These are phyloP conservation scores for Lasiosphaeria ovina DNA, from an alignment of 495 filamentous ascomycete genomes.

Conservation along the genomic window DNA sequence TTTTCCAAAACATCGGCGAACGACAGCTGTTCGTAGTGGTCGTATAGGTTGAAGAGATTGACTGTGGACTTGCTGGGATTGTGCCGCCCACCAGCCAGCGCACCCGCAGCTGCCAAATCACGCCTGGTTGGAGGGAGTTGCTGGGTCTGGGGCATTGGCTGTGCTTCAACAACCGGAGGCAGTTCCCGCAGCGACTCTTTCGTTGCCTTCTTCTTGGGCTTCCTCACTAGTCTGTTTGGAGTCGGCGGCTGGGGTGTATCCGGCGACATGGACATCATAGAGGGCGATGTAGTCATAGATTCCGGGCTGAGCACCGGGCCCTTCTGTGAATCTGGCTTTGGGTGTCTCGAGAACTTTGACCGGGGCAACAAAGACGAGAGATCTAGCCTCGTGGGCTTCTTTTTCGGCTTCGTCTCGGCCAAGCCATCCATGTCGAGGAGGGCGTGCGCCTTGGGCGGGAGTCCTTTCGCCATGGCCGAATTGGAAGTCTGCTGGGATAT, in stretches of 20 bases:
- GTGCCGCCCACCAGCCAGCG: conserved; percentile 4
- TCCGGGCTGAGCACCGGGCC: conserved; percentile 27
- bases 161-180: conserved; percentile 12
- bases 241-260: conserved; percentile 29
- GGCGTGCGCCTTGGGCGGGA: conserved; percentile 43
- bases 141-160: conserved; percentile 29
- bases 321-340: conserved; percentile 19
- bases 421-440: conserved; percentile 42
- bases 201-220: conserved; percentile 29
- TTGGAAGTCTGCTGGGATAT: conserved; percentile 56
- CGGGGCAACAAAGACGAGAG: conserved; percentile 36
- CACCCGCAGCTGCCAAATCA: background rate
- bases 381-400: conserved; percentile 51
- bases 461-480: conserved; percentile 53
- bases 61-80: conserved; percentile 28
- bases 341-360: conserved; percentile 19
- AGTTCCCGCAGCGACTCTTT: conserved; percentile 33
- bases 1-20: conserved; percentile 41
- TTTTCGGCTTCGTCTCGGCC: conserved; percentile 26
- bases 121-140: conserved; percentile 49
- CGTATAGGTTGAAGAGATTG: conserved; percentile 45
- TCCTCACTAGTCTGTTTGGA: conserved; percentile 25
- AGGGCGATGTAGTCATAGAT: conserved; percentile 40
- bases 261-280: conserved; percentile 35
- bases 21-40: conserved; percentile 53